Evolutionary conservation across 202 grass and related monocot genomes (phyloP).

Genomic region (Carex arenaria): DNA sequence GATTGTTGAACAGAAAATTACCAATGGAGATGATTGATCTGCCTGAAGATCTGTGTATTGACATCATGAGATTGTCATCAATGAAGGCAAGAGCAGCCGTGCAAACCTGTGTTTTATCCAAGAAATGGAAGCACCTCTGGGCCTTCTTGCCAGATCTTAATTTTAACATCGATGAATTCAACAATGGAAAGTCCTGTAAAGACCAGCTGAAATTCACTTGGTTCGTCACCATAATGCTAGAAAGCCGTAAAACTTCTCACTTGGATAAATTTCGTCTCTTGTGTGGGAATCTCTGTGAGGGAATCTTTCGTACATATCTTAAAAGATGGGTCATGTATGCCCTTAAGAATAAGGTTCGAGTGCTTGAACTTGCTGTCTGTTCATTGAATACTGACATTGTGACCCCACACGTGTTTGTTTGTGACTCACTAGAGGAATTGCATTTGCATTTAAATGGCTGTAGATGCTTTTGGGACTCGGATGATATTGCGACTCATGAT

Average conservation of each 20-base stretch:
- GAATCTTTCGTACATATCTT: background rate
- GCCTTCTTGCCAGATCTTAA: background rate
- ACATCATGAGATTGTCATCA: too few species aligned
- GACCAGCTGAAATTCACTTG: background rate
- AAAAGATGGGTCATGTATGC: background rate
- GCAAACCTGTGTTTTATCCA: background rate
- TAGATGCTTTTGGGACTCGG: background rate
- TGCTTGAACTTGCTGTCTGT: background rate
- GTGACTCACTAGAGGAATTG: background rate
- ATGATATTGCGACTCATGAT: too few species aligned
- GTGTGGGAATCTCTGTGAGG: background rate
- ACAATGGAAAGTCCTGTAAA: background rate
- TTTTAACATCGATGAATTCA: background rate
- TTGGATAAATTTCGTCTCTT: background rate
- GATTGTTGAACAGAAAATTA: background rate
- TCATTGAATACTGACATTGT: background rate
- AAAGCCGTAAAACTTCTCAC: background rate
- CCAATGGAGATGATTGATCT: background rate
- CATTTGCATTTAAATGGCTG: background rate
- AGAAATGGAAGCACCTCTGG: slow-evolving; percentile 6
- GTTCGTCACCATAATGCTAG: background rate
- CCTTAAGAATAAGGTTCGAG: background rate
- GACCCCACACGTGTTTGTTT: background rate
- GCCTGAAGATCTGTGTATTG: background rate
- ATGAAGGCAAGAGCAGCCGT: too few species aligned